Evolutionary conservation across 306 rosid genomes (phyloP), one percentile per base, ranked within the genome.

Genomic region (Elaeagnus macrophylla): DNA sequence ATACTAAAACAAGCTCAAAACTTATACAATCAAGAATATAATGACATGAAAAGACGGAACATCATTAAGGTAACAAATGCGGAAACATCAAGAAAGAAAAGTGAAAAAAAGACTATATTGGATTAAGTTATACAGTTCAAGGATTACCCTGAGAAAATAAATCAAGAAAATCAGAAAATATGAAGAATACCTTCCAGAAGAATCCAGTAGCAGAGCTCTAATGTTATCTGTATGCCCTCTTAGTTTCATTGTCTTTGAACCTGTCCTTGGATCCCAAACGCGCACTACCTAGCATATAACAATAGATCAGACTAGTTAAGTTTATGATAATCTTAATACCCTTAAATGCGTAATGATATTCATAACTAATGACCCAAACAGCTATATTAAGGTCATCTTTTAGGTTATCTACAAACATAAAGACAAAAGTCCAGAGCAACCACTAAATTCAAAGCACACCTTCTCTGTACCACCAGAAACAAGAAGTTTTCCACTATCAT

Each of bases 381-480:
- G 37, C 35, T 47, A 37, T 15, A 49, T 53, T 54, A 12, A 40
- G 0, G 46, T 36, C 35, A 17, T 61, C 62, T 19, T 57, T 47
- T 64, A 57, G 48, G 42, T 53, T 59, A 46, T 37, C 38, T 35
- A 60, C 25, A 71, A 65, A 48, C 58, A 38, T 50, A 14, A 64
- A 63, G 41, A 20, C 65, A 55, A 42, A 53, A 66, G 61, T 51
- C 43, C 42, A 43, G 71, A 49, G 44, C 64, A 62, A 71, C 50
- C 56, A 64, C 37, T 53, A 56, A 57, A 54, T 48, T 62, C 72
- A 40, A 40, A 72, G 53, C 56, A 56, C 80, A 82, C 99, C 99
- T 93, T 93, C 69, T 93, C 99, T 52, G 99, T 93, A 61, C 99
- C 99, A 61, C 99, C 99, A 62, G 99, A 93, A 46, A 82, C 99